phyloP scores from a whole-genome alignment of 148 eudicot species.

The Silene conica region DNA sequence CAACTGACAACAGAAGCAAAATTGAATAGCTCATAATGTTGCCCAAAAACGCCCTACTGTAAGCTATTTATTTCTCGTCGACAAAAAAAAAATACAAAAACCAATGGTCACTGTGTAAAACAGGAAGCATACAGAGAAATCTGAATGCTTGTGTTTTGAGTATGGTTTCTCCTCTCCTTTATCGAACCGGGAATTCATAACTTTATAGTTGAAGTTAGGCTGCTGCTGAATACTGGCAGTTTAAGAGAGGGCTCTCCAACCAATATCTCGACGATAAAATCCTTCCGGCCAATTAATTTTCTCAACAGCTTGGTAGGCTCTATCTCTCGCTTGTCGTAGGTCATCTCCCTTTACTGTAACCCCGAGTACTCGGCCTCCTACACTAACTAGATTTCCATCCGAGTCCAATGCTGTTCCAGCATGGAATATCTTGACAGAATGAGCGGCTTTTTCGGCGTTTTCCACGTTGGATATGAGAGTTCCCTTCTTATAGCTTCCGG shows the following conservation, averaged over 20 bases:
- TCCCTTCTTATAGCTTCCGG: constrained; percentile 76
- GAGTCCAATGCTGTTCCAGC: constrained; percentile 78
- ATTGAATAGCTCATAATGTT: no score
- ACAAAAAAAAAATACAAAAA: no score
- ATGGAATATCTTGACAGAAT: constrained; percentile 76
- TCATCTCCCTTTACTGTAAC: constrained; percentile 75
- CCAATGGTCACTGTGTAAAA: no score
- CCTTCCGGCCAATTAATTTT: constrained; percentile 77
- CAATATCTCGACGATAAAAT: constrained; percentile 72
- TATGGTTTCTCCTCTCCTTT: no score
- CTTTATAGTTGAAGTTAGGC: no score
- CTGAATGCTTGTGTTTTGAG: no score
- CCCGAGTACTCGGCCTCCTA: constrained; percentile 91
- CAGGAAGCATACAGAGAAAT: no score
- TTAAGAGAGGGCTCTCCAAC: constrained; percentile 83
- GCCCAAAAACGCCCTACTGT: no score
- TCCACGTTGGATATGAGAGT: constrained; percentile 55
- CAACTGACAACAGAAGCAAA: no score
- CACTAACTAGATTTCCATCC: constrained; percentile 61
- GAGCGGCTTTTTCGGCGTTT: constrained; percentile 59
- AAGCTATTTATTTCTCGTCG: no score
- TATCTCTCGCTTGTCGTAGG: constrained; percentile 71
- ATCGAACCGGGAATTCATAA: no score
- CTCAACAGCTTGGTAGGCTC: constrained; percentile 66
- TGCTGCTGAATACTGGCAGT: not conserved